Conservation (phyloP, 1,284 basidiomycete species). For the Puccinia brachypodii region DNA sequence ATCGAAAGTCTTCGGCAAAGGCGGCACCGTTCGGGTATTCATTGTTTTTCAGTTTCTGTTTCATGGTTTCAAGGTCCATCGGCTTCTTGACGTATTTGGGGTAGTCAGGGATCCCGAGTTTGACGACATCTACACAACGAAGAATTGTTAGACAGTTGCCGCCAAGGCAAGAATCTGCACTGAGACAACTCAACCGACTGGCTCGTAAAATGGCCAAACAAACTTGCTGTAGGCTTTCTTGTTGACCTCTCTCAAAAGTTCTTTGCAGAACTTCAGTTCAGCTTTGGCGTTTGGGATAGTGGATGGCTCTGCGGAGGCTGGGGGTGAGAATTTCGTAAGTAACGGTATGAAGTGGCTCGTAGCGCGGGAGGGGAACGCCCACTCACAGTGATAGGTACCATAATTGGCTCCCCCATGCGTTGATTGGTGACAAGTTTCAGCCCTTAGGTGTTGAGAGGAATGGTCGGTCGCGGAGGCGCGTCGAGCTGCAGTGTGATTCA, state of each 20-base stretch:
- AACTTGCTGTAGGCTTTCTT: conserved; percentile 74
- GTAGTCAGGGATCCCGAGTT: conserved; percentile 80
- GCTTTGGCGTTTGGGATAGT: conserved; percentile 67
- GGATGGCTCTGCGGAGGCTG: conserved; percentile 13
- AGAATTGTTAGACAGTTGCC: neutral
- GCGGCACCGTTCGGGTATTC: conserved; percentile 74
- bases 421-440: neutral
- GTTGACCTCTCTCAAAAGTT: conserved; percentile 73
- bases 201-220: conserved; percentile 85
- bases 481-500: conserved; percentile 61
- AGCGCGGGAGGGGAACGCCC: no score
- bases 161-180: neutral
- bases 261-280: conserved; percentile 79
- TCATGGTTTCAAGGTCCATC: conserved; percentile 89
- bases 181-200: conserved; percentile 66
- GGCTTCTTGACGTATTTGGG: conserved; percentile 85
- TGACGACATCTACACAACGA: conserved; percentile 66
- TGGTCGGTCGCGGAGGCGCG: conserved; percentile 9
- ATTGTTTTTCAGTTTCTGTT: conserved; percentile 72
- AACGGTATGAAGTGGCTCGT: no score
- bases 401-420: neutral
- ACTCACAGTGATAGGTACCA: neutral
- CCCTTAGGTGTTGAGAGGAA: neutral
- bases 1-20: conserved; percentile 85
- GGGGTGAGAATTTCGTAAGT: neutral